phyloP scores from a whole-genome alignment of 2,329 filamentous ascomycete genomes.

The Epichloe uncinata region DNA sequence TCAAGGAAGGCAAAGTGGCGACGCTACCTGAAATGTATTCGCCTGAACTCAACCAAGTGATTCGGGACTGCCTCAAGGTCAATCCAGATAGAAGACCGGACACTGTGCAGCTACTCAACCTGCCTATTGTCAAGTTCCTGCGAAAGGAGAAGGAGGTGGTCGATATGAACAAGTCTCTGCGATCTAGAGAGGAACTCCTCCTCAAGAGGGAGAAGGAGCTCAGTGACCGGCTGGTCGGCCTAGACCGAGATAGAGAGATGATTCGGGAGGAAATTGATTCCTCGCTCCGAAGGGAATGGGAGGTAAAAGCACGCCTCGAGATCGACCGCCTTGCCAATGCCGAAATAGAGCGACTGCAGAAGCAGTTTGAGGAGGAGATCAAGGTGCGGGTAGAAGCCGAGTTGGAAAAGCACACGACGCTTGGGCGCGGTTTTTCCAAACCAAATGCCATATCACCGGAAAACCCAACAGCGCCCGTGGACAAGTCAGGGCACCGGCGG shows the following conservation, averaged over 20 bases:
- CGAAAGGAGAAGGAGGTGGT: conserved; percentile 80
- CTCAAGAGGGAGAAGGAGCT: conserved; percentile 53
- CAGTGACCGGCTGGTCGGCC: conserved; percentile 47
- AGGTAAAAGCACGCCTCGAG: conserved; percentile 82
- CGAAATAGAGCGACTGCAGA: conserved; percentile 51
- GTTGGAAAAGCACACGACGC: conserved; percentile 35
- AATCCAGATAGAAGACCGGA: conserved; percentile 80
- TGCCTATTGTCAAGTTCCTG: conserved; percentile 82
- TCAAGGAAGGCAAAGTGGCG: conserved; percentile 75
- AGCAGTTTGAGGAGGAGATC: conserved; percentile 49
- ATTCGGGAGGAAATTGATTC: conserved; percentile 64
- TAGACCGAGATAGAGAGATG: conserved; percentile 53
- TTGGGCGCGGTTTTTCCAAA: conserved; percentile 11
- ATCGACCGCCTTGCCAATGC: conserved; percentile 74
- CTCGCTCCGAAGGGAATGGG: conserved; percentile 78
- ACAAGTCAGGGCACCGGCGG: conserved; percentile 33
- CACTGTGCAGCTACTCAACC: conserved; percentile 67
- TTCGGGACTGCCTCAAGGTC: conserved; percentile 75
- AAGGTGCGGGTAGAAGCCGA: conserved; percentile 46
- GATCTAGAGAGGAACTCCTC: conserved; percentile 52
- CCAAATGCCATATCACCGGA: conserved; percentile 11
- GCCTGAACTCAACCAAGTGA: conserved; percentile 68
- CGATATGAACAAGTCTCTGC: conserved; percentile 54
- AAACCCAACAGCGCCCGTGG: conserved; percentile 12
- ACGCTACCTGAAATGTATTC: conserved; percentile 77